Evolutionary conservation across 768 basidiomycete species (phyloP).

Genomic region (Suillus clintonianus): DNA sequence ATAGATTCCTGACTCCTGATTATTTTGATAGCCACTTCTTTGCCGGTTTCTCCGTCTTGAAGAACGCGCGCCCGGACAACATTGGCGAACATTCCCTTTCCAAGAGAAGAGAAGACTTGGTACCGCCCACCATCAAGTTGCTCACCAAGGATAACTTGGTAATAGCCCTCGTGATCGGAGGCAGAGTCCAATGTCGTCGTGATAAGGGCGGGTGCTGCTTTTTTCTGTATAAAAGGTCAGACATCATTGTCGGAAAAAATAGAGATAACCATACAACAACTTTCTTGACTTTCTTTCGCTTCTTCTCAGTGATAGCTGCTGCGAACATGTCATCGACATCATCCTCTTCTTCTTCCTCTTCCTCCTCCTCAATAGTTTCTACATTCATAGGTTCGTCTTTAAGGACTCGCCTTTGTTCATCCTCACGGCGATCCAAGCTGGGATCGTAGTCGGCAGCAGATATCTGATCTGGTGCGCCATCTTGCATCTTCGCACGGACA

Average conservation of each 20-base stretch:
- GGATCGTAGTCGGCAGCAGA: constrained; percentile 95
- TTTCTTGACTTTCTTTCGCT: constrained; percentile 63
- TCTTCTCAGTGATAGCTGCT: constrained; percentile 48
- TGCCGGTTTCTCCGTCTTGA: constrained; percentile 57
- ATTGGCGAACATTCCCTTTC: constrained; percentile 98
- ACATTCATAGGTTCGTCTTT: constrained; percentile 37
- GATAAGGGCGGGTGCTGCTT: constrained; percentile 61
- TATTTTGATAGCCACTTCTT: constrained; percentile 97
- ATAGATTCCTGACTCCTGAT: constrained; percentile 95
- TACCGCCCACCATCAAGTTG: constrained; percentile 90
- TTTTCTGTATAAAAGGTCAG: constrained; percentile 38
- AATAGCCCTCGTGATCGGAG: constrained; percentile 95
- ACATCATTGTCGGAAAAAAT: neutral
- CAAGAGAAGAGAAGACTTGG: constrained; percentile 92
- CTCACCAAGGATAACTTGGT: constrained; percentile 91
- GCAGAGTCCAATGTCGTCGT: constrained; percentile 85
- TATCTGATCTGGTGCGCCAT: constrained; percentile 63
- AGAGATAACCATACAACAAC: constrained; percentile 42
- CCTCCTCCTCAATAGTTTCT: constrained; percentile 46
- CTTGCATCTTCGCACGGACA: constrained; percentile 46
- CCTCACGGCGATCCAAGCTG: constrained; percentile 78
- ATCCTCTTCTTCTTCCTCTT: constrained; percentile 68
- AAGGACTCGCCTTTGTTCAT: constrained; percentile 70
- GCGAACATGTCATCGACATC: constrained; percentile 98
- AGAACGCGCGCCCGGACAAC: constrained; percentile 90